Conservation (phyloP, 352 stramenopile genomes). For the Phytophthora crassamura region DNA sequence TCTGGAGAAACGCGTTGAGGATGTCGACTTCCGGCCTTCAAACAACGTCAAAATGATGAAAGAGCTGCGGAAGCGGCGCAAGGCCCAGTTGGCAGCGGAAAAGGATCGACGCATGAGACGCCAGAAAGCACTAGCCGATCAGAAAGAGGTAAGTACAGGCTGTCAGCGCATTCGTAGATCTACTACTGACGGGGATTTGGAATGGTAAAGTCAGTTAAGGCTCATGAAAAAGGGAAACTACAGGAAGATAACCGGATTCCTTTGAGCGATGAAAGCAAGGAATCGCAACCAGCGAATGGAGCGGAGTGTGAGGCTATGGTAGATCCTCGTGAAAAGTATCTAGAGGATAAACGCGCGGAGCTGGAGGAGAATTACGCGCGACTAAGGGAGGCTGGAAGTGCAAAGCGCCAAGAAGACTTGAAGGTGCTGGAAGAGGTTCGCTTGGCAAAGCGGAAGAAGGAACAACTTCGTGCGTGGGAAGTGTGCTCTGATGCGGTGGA, state of each 20-base stretch:
- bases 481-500: slow-evolving; percentile 44
- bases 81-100: slow-evolving; percentile 69
- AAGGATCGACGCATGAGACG: slow-evolving; percentile 67
- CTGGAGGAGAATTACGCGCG: slow-evolving; percentile 59
- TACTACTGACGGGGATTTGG: too few relatives aligned
- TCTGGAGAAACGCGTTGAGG: slow-evolving; percentile 56
- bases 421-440: slow-evolving; percentile 45
- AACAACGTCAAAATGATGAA: slow-evolving; percentile 90
- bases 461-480: slow-evolving; percentile 20
- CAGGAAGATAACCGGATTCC: slow-evolving; percentile 6
- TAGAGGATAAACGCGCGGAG: slow-evolving; percentile 47
- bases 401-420: slow-evolving; percentile 45
- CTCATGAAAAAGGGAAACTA: slow-evolving; percentile 1
- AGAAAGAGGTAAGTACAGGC: slow-evolving; percentile 38
- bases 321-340: slow-evolving; percentile 45
- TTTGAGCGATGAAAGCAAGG: neutral
- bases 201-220: slow-evolving; percentile 17
- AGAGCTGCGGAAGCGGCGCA: slow-evolving; percentile 69
- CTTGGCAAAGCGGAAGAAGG: slow-evolving; percentile 28
- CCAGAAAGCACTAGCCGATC: slow-evolving; percentile 49
- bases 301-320: neutral
- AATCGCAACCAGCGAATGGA: slow-evolving; percentile 2
- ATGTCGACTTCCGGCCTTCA: slow-evolving; percentile 70
- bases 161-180: too few relatives aligned
- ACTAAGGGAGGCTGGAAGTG: slow-evolving; percentile 42